Percentiles rank a stretch among this genome's conserved stretches.
Conservation (phyloP, 441 rosid species). For the Jatropha podagrica region DNA sequence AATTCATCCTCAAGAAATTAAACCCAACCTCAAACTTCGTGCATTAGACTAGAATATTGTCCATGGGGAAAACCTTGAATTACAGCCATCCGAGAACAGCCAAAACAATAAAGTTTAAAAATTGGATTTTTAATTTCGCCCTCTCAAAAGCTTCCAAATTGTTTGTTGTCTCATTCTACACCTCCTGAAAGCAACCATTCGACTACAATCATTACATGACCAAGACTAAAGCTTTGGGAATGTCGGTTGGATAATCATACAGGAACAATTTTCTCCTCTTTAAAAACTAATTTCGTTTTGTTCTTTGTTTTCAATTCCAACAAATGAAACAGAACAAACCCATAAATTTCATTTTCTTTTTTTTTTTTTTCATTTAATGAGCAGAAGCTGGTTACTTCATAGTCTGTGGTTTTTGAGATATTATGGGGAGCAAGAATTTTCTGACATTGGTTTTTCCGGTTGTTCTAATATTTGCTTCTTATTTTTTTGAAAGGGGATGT, state of each 20-base stretch:
- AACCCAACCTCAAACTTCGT: neutral
- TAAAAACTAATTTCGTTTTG: neutral
- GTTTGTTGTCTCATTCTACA: constrained; percentile 4
- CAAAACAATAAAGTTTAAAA: neutral
- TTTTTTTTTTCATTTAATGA: neutral
- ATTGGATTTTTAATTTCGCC: neutral
- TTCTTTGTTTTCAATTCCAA: constrained; percentile 19
- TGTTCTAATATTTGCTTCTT: constrained; percentile 29
- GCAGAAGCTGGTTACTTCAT: constrained; percentile 7
- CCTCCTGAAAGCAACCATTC: neutral
- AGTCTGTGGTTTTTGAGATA: constrained; percentile 9
- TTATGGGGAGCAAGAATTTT: constrained; percentile 23
- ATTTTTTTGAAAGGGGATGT: constrained; percentile 27
- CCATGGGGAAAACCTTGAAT: neutral
- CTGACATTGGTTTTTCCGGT: constrained; percentile 27
- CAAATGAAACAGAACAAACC: constrained; percentile 19
- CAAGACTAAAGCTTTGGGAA: constrained; percentile 9
- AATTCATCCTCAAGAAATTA: neutral
- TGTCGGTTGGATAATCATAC: constrained; percentile 6
- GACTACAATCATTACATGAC: neutral
- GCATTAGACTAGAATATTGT: neutral
- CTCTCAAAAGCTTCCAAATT: neutral
- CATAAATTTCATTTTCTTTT: neutral
- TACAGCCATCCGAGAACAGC: neutral
- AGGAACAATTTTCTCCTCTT: neutral